Base-by-base conservation (phyloP, 2,329 filamentous ascomycete species). In the Dactylellina sp. region DNA sequence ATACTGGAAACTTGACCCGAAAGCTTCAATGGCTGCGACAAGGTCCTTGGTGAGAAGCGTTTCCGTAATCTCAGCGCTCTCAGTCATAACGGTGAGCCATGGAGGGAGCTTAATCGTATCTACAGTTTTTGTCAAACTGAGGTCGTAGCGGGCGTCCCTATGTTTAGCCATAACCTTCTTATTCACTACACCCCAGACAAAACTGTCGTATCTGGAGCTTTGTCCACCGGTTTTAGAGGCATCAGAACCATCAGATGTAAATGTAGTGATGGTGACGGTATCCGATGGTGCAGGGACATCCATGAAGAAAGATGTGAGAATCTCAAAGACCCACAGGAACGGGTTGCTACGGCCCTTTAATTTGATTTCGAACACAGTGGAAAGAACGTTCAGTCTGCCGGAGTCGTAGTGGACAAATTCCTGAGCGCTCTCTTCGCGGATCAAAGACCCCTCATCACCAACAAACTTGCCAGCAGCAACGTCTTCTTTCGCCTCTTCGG, bases 11-110 rank as follows among this genome's bases (percentile, higher is more conserved):
- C 94, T 90, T 22, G 46, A 18, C 28, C 94, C 94, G 3, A 92
- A 92, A 59, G 89, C 83, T 79, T 90, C 86, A 76, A 96, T 85
- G 14, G 72, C 77, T 52, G 55, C 70, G 81, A 92, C 86, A 39
- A 99, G 86, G 78, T 98, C 94, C n/a, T 90, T 86, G 2, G 92
- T 97, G 56, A 99, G 86, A 77, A 99, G 84, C 5, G 88, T 85
- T 49, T 97, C 91, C 11, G 93, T 97, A 78, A 99, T 89, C 83
- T 98, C 95, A 70, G 93, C 93, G 82, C 89, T 97, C 85, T 99
- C 95, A 80, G 89, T 96, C 95, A 99, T 98, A 80, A 97, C 88
- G 11, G 92, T 97, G 63, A 90, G 85, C 93, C 93, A 99, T 76
- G 86, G 83, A 35, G 95, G 94, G 35, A 99, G 88, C 85, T 96